phyloP scores from a whole-genome alignment of 345 rosid genomes.

The Brassica napus region Da-Ae NC_063442.1:44558501-44559000 shows the following conservation, averaged over 20 bases:
- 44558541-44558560: conserved; percentile 42
- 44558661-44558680: conserved; percentile 82
- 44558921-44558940: conserved; percentile 70
- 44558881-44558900: conserved; percentile 53
- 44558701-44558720: conserved; percentile 88
- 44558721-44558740: conserved; percentile 73
- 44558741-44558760: conserved; percentile 81
- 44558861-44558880: conserved; percentile 80
- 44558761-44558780: conserved; percentile 64
- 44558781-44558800: conserved; percentile 59
- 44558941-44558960: conserved; percentile 72
- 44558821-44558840: conserved; percentile 67
- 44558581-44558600: conserved; percentile 36
- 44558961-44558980: conserved; percentile 81
- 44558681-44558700: conserved; percentile 32
- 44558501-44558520: conserved; percentile 40
- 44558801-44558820: conserved; percentile 87
- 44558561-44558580: conserved; percentile 40
- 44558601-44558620: conserved; percentile 22
- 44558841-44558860: conserved; percentile 78
- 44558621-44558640: conserved; percentile 25
- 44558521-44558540: conserved; percentile 37
- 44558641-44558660: conserved; percentile 67
- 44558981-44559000: conserved; percentile 81
- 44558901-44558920: conserved; percentile 62